phyloP scores from a whole-genome alignment of 306 rosid genomes.

The Hylodesmum podocarpum region DNA sequence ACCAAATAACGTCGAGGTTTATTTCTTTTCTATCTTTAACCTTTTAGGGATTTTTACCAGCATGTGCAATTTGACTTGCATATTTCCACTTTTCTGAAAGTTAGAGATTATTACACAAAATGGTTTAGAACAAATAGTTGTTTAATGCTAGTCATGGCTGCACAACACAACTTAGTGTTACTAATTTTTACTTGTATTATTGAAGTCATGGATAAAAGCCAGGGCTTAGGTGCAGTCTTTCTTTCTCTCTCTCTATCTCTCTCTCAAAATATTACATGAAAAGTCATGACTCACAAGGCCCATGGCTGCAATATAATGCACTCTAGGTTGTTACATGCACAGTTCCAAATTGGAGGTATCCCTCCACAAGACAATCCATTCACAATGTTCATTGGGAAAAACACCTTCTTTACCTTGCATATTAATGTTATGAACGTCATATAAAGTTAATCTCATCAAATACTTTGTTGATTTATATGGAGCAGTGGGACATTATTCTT shows the following conservation, averaged over 20 bases:
- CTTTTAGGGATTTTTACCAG: not conserved
- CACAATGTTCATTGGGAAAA: not conserved
- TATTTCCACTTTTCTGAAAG: constrained; percentile 10
- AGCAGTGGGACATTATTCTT: not conserved
- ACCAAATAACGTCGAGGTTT: constrained; percentile 96
- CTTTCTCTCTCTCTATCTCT: not conserved
- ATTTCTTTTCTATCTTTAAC: constrained; percentile 26
- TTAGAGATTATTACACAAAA: not conserved
- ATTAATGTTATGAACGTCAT: not conserved
- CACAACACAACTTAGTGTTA: not conserved
- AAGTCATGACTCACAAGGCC: not conserved
- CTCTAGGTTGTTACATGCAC: too few relatives aligned
- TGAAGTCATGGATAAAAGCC: not conserved
- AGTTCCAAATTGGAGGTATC: too few relatives aligned
- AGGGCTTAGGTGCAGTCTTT: not conserved
- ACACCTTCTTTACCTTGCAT: not conserved
- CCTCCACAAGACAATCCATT: too few relatives aligned
- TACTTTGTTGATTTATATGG: not conserved
- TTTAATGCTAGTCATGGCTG: not conserved
- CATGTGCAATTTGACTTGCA: constrained; percentile 20
- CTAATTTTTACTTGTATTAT: not conserved
- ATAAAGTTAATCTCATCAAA: too few relatives aligned
- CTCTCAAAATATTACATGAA: not conserved
- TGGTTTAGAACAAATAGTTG: constrained; percentile 15
- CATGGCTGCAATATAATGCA: too few relatives aligned